Conservation (phyloP, 2,329 filamentous ascomycete genomes). For the Cordyceps sp. region DNA sequence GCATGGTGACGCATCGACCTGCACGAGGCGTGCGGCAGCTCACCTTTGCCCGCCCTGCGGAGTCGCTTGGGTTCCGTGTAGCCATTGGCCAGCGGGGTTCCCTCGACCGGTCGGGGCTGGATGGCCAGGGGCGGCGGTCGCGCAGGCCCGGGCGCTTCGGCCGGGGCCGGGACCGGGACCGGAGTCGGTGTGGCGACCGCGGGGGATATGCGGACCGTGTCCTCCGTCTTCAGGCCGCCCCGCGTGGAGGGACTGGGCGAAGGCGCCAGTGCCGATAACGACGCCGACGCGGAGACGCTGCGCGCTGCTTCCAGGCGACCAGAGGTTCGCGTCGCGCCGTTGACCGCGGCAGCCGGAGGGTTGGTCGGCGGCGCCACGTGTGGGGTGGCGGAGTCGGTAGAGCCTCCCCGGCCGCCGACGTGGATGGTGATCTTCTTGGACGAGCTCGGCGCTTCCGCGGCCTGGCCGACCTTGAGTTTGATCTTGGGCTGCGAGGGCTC, state of each 20-base stretch:
- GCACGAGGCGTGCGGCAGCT: not conserved
- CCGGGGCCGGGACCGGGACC: conserved; percentile 1
- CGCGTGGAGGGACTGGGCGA: conserved; percentile 28
- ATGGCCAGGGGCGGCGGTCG: not conserved
- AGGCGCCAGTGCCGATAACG: no score
- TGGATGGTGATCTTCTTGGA: conserved; percentile 56
- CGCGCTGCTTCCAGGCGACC: conserved; percentile 20
- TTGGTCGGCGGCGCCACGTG: conserved; percentile 13
- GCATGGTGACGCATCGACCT: not conserved
- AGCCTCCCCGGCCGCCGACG: conserved; percentile 42
- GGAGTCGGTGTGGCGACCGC: conserved; percentile 7
- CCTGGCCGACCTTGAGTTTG: conserved; percentile 54
- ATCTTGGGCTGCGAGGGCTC: conserved; percentile 64
- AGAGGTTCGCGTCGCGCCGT: conserved; percentile 8
- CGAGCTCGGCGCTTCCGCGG: conserved; percentile 24
- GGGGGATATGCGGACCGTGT: conserved; percentile 12
- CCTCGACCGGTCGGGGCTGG: conserved; percentile 5
- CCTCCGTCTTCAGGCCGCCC: conserved; percentile 18
- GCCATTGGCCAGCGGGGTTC: conserved; percentile 12
- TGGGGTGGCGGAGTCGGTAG: conserved; percentile 33
- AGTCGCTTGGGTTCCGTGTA: conserved; percentile 19
- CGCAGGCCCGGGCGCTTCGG: not conserved
- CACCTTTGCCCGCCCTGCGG: conserved; percentile 27
- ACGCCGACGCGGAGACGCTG: conserved; percentile 21
- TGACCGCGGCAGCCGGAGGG: conserved; percentile 8